Evolutionary conservation across 192 early-diverging fungal genomes (phyloP).

Genomic region (Martensiomyces pterosporus): DNA sequence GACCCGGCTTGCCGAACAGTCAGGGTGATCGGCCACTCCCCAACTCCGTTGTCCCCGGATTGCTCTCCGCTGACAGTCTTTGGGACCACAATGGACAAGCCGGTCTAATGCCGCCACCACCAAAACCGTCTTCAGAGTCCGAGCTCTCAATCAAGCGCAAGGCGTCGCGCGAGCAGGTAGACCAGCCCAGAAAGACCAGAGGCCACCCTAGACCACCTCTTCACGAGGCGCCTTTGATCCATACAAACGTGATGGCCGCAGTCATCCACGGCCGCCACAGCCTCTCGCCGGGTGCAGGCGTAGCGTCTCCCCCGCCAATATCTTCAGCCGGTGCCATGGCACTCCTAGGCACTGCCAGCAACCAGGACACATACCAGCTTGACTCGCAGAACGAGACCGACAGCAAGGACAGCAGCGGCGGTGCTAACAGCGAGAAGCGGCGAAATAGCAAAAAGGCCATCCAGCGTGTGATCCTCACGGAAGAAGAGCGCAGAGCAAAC

Average conservation of each 20-base stretch:
- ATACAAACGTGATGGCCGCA: neutral
- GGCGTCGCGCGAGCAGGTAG: conserved; percentile 34
- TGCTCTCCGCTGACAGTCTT: too few relatives aligned
- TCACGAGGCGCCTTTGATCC: conserved; percentile 11
- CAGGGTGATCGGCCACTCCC: too few relatives aligned
- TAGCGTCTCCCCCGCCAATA: too few relatives aligned
- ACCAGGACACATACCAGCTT: too few relatives aligned
- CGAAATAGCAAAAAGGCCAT: conserved; percentile 28
- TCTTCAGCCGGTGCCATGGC: too few relatives aligned
- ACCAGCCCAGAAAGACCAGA: conserved; percentile 33
- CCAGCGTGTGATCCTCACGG: conserved; percentile 67
- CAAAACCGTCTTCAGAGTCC: conserved; percentile 30
- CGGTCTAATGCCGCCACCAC: conserved; percentile 3
- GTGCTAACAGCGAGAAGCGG: conserved; percentile 8
- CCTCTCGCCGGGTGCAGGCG: too few relatives aligned
- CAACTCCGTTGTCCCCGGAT: too few relatives aligned
- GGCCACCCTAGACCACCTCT: conserved; percentile 29
- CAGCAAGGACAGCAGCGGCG: neutral
- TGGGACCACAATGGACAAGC: too few relatives aligned
- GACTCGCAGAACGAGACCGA: too few relatives aligned
- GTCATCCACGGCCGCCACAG: neutral
- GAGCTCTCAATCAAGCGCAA: conserved; percentile 44
- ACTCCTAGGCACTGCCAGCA: too few relatives aligned
- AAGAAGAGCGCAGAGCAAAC: conserved; percentile 87
- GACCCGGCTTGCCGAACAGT: too few relatives aligned